A percentile compares a stretch with the other conserved stretches of the same genome.
Evolutionary conservation across 2,329 filamentous ascomycete genomes (phyloP).

Genomic region (Ophiosphaerella herpotricha): DNA sequence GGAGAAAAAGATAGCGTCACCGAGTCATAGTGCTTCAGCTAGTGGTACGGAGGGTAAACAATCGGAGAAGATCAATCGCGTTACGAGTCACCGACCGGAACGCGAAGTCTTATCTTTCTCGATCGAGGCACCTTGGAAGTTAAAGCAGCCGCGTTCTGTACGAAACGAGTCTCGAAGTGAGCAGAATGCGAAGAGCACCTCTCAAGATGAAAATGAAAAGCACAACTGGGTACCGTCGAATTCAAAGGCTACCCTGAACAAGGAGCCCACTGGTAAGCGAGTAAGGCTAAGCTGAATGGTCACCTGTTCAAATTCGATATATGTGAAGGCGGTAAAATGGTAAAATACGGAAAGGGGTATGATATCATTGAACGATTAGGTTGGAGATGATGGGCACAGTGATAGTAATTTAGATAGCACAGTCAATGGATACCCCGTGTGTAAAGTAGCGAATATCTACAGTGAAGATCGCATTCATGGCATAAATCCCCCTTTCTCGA

Average conservation of each 20-base stretch:
- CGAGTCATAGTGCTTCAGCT: slow-evolving; percentile 12
- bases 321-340: neutral
- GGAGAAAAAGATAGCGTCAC: slow-evolving; percentile 9
- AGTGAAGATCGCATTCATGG: too few species aligned
- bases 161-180: neutral
- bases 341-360: neutral
- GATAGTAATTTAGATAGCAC: too few species aligned
- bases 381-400: too few species aligned
- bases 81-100: slow-evolving; percentile 20
- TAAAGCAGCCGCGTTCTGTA: slow-evolving; percentile 24
- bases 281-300: slow-evolving; percentile 21
- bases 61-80: slow-evolving; percentile 8
- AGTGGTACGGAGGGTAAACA: slow-evolving; percentile 16
- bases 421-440: too few species aligned
- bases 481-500: too few species aligned
- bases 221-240: slow-evolving; percentile 24
- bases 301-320: neutral
- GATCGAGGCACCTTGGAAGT: slow-evolving; percentile 37
- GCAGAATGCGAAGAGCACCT: slow-evolving; percentile 1
- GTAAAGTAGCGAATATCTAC: too few species aligned
- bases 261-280: slow-evolving; percentile 30
- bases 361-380: too few species aligned
- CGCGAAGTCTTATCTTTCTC: slow-evolving; percentile 44
- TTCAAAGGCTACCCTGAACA: slow-evolving; percentile 4
- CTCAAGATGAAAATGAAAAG: slow-evolving; percentile 10